Conservation (phyloP, 352 stramenopile species). For the Thalassiosira mediterranea region DNA sequence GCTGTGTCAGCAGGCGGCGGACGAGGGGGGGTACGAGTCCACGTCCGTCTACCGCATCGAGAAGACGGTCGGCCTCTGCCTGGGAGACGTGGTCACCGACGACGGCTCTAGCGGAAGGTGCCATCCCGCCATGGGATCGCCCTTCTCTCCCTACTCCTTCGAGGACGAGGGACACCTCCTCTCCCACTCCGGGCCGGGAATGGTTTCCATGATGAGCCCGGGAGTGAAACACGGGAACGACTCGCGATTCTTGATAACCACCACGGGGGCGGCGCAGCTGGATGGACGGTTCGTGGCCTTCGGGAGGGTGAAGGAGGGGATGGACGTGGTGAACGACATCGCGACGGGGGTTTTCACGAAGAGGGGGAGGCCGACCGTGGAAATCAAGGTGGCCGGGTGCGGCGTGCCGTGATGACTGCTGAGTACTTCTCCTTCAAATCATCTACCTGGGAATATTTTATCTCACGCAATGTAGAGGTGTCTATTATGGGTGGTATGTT, state of each 20-base stretch:
- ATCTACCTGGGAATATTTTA: no score
- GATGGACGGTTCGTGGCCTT: constrained; percentile 77
- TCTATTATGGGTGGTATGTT: no score
- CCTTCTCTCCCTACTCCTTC: constrained; percentile 32
- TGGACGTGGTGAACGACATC: constrained; percentile 64
- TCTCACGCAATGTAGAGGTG: no score
- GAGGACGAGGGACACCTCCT: constrained; percentile 47
- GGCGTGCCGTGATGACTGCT: constrained; percentile 41
- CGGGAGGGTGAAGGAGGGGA: constrained; percentile 65
- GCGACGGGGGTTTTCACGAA: constrained; percentile 64
- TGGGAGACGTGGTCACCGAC: constrained; percentile 57
- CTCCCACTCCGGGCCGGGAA: constrained; percentile 57
- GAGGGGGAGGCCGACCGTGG: constrained; percentile 62
- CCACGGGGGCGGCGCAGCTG: constrained; percentile 64
- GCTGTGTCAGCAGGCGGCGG: constrained; percentile 41
- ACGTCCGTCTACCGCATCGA: constrained; percentile 72
- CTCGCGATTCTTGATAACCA: constrained; percentile 74
- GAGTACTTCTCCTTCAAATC: background rate
- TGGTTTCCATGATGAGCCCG: constrained; percentile 69
- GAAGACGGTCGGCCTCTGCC: constrained; percentile 65
- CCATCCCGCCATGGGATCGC: constrained; percentile 27
- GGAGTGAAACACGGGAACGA: constrained; percentile 75
- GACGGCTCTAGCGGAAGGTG: constrained; percentile 49
- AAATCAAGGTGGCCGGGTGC: constrained; percentile 60
- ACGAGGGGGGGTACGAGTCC: constrained; percentile 47